Evolutionary conservation across 257 asterid species (phyloP).

Genomic region (Mentha longifolia): DNA sequence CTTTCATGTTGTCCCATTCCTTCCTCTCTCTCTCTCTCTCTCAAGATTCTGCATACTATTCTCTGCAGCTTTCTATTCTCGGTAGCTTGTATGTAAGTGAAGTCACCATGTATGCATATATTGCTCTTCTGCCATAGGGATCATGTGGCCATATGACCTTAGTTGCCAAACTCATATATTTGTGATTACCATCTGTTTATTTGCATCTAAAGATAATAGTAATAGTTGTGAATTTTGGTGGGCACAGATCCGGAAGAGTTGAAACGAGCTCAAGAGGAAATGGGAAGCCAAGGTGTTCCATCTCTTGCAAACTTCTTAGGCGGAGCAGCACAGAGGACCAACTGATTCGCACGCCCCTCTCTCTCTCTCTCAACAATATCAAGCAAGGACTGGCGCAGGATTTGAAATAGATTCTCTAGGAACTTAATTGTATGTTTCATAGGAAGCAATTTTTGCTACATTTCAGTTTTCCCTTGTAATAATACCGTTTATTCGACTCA

Average conservation of each 20-base stretch:
- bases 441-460: slow-evolving; percentile 19
- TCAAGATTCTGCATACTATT: neutral
- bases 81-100: too few relatives aligned
- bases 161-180: neutral
- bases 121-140: neutral
- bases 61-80: too few relatives aligned
- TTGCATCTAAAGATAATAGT: too few relatives aligned
- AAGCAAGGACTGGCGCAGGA: slow-evolving; percentile 1
- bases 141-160: neutral
- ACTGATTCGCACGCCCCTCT: slow-evolving; percentile 24
- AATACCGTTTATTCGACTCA: neutral
- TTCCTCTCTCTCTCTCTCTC: neutral
- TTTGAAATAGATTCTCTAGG: slow-evolving; percentile 15
- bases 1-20: neutral
- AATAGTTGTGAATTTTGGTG: slow-evolving; percentile 19
- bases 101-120: neutral
- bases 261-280: slow-evolving; percentile 94
- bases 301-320: slow-evolving; percentile 71
- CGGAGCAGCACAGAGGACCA: slow-evolving; percentile 84
- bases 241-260: slow-evolving; percentile 87
- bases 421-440: slow-evolving; percentile 10
- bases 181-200: neutral
- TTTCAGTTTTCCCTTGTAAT: slow-evolving; percentile 22
- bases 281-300: slow-evolving; percentile 95
- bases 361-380: slow-evolving; percentile 1